Evolutionary conservation across 2,329 filamentous ascomycete species (phyloP), one percentile per base, ranked within the genome.

Genomic region (Penicillium sp.): DNA sequence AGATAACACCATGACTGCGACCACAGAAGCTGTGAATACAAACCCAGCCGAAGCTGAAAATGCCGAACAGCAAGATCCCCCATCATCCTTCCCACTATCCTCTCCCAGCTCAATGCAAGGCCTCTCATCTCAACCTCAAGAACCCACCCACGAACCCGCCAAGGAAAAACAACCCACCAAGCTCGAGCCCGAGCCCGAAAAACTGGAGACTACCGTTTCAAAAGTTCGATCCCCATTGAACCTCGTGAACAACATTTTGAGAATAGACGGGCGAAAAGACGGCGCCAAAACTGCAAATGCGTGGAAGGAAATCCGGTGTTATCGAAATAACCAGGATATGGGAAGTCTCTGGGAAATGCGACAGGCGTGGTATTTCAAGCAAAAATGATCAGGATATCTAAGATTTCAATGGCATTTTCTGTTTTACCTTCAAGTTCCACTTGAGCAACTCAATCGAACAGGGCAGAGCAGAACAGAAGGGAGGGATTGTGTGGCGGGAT

Each of bases 251-350:
- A 70, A 68, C 27, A 75, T 78, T 8, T 43, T 75, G 15, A 63
- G 71, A 53, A 61, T 72, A 10, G 75, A 78, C 51, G 75, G 75
- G 13, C 72, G 74, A 21, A 57, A 68, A 17, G 60, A 47, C 4
- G 52, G 67, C 4, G 54, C 63, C 4, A 65, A 67, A 4, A 65
- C 65, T 33, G 63, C 66, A 1, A 77, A 76, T 63, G 62, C 74
- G 7, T 78, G 75, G 75, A 77, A 76, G 49, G 66, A 71, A 29
- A 63, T 77, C 18, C 74, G 75, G 7, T 74, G 71, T 45, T 71
- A 68, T 37, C 66, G 75, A 39, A 66, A 75, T 29, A 76, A 78
- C 32, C 75, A 78, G 59, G 75, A 78, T 36, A 75, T 78, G 61
- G 75, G 75, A 3, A 75, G 66, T 46, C 64, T 77, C 18, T 78